Conservation (phyloP, 495 filamentous ascomycete species). For the Aspergillus cristatus region DNA sequence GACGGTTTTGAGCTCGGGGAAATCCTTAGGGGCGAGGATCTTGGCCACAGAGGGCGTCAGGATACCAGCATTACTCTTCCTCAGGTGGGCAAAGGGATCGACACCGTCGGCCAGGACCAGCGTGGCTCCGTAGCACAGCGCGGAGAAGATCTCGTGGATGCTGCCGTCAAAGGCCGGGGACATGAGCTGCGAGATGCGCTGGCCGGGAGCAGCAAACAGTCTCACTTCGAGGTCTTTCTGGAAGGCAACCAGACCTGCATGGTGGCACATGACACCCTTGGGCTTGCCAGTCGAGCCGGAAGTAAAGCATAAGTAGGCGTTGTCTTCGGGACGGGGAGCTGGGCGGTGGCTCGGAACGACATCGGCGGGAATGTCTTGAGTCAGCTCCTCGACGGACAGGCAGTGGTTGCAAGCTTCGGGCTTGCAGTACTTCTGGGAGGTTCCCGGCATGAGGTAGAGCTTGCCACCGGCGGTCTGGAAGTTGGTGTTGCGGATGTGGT, state of each 20-base stretch:
- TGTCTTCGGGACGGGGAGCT: neutral
- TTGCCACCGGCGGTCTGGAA: constrained; percentile 5
- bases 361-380: neutral
- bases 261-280: constrained; percentile 19
- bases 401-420: constrained; percentile 1
- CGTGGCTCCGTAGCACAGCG: constrained; percentile 27
- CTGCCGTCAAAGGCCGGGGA: constrained; percentile 28
- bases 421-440: constrained; percentile 1
- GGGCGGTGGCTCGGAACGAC: neutral
- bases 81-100: constrained; percentile 15
- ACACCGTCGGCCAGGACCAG: constrained; percentile 16
- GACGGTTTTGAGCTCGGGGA: constrained; percentile 12
- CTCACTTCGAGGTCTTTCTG: constrained; percentile 13
- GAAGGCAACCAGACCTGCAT: constrained; percentile 15
- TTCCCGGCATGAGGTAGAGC: constrained; percentile 3
- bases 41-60: constrained; percentile 21
- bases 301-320: constrained; percentile 26
- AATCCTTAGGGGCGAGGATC: constrained; percentile 12
- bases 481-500: constrained; percentile 2
- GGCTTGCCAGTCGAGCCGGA: constrained; percentile 28
- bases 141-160: constrained; percentile 32
- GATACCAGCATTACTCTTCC: constrained; percentile 12
- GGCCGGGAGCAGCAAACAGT: constrained; percentile 16
- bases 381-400: constrained; percentile 1
- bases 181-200: constrained; percentile 21